Conservation (phyloP, 768 basidiomycete species). For the Cubamyces lactineus region DNA sequence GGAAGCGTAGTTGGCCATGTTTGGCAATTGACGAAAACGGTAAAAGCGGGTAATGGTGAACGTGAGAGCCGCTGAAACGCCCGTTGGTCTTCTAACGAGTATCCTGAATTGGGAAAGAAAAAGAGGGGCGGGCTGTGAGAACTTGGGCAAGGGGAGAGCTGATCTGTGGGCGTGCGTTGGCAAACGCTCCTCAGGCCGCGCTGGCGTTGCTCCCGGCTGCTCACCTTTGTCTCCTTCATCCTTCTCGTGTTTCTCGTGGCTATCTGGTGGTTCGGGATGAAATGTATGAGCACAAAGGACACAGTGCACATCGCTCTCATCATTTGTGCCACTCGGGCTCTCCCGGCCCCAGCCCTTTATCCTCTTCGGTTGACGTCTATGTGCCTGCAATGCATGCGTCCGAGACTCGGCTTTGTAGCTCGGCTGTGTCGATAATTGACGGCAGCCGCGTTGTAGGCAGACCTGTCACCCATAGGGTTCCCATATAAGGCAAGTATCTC, state of each 20-base stretch:
- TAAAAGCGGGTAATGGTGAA: constrained; percentile 24
- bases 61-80: constrained; percentile 23
- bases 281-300: constrained; percentile 11
- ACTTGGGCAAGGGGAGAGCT: not conserved
- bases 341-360: constrained; percentile 13
- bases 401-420: constrained; percentile 2
- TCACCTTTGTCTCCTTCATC: not conserved
- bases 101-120: constrained; percentile 6
- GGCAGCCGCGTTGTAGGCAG: not conserved
- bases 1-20: constrained; percentile 28
- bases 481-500: constrained; percentile 19
- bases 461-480: not conserved
- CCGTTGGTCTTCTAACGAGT: constrained; percentile 16
- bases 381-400: constrained; percentile 8
- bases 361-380: not conserved
- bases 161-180: constrained; percentile 22
- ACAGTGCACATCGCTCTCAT: not conserved
- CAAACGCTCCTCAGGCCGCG: not conserved
- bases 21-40: constrained; percentile 28
- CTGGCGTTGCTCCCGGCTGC: not conserved
- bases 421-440: constrained; percentile 1
- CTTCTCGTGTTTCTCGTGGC: not conserved
- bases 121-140: constrained; percentile 23
- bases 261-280: constrained; percentile 1
- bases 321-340: constrained; percentile 20